Conservation (phyloP, 345 rosid species). For the Streptanthus diversifolius region DNA sequence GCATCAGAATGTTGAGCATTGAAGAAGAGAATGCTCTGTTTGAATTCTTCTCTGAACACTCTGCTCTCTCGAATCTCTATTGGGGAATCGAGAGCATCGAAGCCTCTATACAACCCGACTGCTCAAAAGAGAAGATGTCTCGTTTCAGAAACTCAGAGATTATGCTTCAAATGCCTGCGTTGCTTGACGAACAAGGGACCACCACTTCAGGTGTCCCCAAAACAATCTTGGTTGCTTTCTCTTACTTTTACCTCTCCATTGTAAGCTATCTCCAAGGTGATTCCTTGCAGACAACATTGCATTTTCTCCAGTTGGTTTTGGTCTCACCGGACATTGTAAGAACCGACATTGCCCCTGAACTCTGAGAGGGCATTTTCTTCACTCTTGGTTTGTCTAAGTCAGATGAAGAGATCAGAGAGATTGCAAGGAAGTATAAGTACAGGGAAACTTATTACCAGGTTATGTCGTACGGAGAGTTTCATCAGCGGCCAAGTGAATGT, state of each 20-base stretch:
- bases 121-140: slow-evolving; percentile 35
- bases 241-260: slow-evolving; percentile 54
- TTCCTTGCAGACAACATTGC: slow-evolving; percentile 63
- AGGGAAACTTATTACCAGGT: slow-evolving; percentile 74
- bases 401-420: slow-evolving; percentile 41
- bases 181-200: slow-evolving; percentile 65
- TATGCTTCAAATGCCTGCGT: slow-evolving; percentile 86
- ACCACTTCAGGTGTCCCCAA: slow-evolving; percentile 64
- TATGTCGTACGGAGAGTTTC: slow-evolving; percentile 50
- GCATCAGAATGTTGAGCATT: slow-evolving; percentile 41
- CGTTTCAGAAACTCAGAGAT: slow-evolving; percentile 53
- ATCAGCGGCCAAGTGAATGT: slow-evolving; percentile 29
- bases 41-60: slow-evolving; percentile 59
- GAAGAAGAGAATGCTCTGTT: slow-evolving; percentile 40
- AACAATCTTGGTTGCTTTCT: slow-evolving; percentile 38
- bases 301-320: slow-evolving; percentile 62
- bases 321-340: slow-evolving; percentile 53
- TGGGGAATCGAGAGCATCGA: slow-evolving; percentile 72
- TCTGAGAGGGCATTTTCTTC: slow-evolving; percentile 49
- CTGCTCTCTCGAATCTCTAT: slow-evolving; percentile 63
- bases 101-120: slow-evolving; percentile 44
- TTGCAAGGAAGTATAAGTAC: slow-evolving; percentile 56
- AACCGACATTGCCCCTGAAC: slow-evolving; percentile 45
- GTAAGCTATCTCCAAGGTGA: slow-evolving; percentile 59
- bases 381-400: slow-evolving; percentile 3